Evolutionary conservation across 371 early-diverging fungal genomes (phyloP), one percentile per base, ranked within the genome.

Genomic region (Syncephalis plumigaleata): DNA sequence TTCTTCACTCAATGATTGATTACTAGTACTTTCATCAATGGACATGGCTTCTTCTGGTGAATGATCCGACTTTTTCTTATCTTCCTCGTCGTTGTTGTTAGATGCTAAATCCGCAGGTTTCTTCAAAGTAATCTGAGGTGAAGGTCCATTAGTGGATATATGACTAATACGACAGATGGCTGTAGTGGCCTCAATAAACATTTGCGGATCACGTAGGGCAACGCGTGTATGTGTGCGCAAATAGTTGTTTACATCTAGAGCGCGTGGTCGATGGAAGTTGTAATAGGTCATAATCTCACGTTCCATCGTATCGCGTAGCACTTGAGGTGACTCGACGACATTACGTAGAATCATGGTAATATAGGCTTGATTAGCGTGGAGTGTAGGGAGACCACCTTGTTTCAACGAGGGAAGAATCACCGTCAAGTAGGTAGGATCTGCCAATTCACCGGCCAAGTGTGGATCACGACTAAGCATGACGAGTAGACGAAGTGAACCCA

Each of bases 331-430:
- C 58, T 96, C 97, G 39, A 91, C 69, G 13, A 86, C 67, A 51
- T 96, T 91, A 3, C 94, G 77, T 44, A 96, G 55, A 38, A 94
- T 81, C 47, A 91, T 75, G 23, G 83, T 63, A 36, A 77, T 72
- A 38, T 84, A 69, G 3, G 77, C 68, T 50, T 76, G 81, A 37
- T 86, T 83, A 2, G 82, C 77, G 47, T 69, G 68, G 38, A 84
- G 75, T 9, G 67, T 67, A 43, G 73, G 70, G 3, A 76, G 53
- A 31, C 31, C 31, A 27, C 64, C 61, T 1, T 55, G 50, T 7
- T 67, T 59, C 22, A 65, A 60, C 5, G 65, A 57, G 16, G 64
- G 59, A 49, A 87, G 70, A 7, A 86, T 52, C 17, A 71, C 46
- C 1, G 66, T 60, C 21, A 91, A 54, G 7, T 87, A 81, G 39